Evolutionary conservation across 257 asterid species (phyloP).

Genomic region (Pogostemon cablin): DNA sequence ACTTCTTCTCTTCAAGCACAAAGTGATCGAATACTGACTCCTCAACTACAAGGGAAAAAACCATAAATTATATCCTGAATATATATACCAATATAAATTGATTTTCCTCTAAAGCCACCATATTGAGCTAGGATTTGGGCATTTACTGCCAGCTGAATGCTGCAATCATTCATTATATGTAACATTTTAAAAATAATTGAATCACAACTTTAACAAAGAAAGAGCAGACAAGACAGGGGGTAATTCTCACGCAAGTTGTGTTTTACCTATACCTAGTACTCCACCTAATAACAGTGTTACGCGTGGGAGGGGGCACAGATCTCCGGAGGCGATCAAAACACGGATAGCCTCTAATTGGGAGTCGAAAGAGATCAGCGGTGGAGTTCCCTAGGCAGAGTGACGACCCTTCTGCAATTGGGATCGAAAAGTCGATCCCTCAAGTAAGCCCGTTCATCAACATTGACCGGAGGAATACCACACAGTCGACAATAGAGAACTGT

Average conservation of each 20-base stretch:
- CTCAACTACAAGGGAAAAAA: background rate
- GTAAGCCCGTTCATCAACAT: too few relatives aligned
- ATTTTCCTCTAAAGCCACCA: slow-evolving; percentile 95
- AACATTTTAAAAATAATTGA: slow-evolving; percentile 23
- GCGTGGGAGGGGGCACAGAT: too few relatives aligned
- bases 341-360: too few relatives aligned
- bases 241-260: slow-evolving; percentile 82
- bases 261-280: slow-evolving; percentile 96
- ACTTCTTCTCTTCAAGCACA: too few relatives aligned
- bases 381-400: too few relatives aligned
- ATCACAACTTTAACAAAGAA: slow-evolving; percentile 25
- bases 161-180: slow-evolving; percentile 35
- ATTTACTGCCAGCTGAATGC: slow-evolving; percentile 92
- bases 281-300: slow-evolving; percentile 62
- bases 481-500: too few relatives aligned
- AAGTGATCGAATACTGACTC: too few relatives aligned
- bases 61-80: slow-evolving; percentile 6
- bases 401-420: too few relatives aligned
- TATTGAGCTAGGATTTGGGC: slow-evolving; percentile 81
- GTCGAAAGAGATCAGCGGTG: too few relatives aligned
- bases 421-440: too few relatives aligned
- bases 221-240: background rate
- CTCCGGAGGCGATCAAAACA: too few relatives aligned
- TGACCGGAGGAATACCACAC: too few relatives aligned
- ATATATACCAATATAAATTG: slow-evolving; percentile 79